Evolutionary conservation across 371 early-diverging fungal species (phyloP), one percentile per base, ranked within the genome.

Genomic region (Gilbertella persicaria): DNA sequence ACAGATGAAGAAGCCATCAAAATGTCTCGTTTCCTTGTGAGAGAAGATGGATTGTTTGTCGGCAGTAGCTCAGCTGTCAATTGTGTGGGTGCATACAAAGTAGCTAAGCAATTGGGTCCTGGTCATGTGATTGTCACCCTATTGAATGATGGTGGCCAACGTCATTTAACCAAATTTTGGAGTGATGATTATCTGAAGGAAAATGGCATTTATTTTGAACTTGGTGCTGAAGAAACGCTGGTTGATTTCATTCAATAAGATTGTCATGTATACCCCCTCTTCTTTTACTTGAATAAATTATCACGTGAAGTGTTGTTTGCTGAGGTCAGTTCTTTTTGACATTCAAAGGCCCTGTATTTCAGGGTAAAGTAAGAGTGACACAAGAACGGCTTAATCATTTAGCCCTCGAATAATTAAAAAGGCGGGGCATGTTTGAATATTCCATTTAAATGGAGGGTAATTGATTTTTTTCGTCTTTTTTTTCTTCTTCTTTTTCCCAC

Each of bases 31-130:
- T 94, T 76, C 54, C 71, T 98, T 50, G 83, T 95, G 54, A 65
- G 83, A 14, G 73, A 90, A 43, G 98, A 98, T 57, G 98, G 87
- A 52, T 60, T 97, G 23, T 97, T 96, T 64, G 65, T 97, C 5
- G 98, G 98, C 17, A 88, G 89, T 47, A 93, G 94, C 13, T 90
- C 94, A 0, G 91, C 96, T 0, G 88, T 98, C 35, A 95, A 98
- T 60, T 90, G 91, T 59, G 95, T 94, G 0, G 96, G 93, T 4
- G 93, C 94, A 9, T 84, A 89, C 9, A 70, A 87, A 28, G 71
- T 83, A 7, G 94, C 93, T 14, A 73, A 82, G 13, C 53, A 73
- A 33, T 69, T 92, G 17, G 90, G 90, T 0, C 89, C 89, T 0
- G 92, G 91, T 4, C 85, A 89, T 60, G 85, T 86, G 12, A 80